A percentile compares a stretch with the other conserved stretches of the same genome.
Evolutionary conservation across 83 land plant genomes (phyloP).

Genomic region (Larix sibirica): DNA sequence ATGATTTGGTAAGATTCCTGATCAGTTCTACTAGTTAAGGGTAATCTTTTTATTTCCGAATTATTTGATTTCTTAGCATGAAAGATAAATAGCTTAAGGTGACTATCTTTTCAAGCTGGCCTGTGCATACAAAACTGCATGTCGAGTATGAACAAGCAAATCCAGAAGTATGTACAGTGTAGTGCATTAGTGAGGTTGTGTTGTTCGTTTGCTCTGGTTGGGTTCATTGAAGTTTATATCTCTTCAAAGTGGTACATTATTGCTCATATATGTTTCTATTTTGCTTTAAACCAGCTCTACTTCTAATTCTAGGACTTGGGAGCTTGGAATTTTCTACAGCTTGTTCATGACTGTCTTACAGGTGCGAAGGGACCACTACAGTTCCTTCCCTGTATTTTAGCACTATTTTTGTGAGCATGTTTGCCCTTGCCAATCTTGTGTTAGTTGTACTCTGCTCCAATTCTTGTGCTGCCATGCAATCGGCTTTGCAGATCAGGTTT

Average conservation of each 20-base stretch:
- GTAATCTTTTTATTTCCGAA: too few relatives aligned
- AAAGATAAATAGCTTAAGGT: too few relatives aligned
- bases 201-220: too few relatives aligned
- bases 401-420: not conserved
- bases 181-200: too few relatives aligned
- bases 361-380: too few relatives aligned
- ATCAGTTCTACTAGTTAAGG: not conserved
- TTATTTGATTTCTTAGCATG: too few relatives aligned
- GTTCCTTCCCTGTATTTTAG: not conserved
- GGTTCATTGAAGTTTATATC: too few relatives aligned
- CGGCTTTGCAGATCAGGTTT: not conserved
- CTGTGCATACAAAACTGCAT: too few relatives aligned
- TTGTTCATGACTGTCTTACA: not conserved
- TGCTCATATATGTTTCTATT: not conserved
- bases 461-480: not conserved
- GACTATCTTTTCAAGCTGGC: too few relatives aligned
- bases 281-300: not conserved
- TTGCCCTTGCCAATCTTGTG: not conserved
- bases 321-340: not conserved
- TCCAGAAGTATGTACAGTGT: too few relatives aligned
- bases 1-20: conserved; percentile 11
- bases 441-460: too few relatives aligned
- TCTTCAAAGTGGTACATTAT: not conserved
- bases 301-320: not conserved
- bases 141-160: too few relatives aligned